Base-by-base conservation (phyloP, 371 early-diverging fungal species). In the Basidiobolus meristosporus region DNA sequence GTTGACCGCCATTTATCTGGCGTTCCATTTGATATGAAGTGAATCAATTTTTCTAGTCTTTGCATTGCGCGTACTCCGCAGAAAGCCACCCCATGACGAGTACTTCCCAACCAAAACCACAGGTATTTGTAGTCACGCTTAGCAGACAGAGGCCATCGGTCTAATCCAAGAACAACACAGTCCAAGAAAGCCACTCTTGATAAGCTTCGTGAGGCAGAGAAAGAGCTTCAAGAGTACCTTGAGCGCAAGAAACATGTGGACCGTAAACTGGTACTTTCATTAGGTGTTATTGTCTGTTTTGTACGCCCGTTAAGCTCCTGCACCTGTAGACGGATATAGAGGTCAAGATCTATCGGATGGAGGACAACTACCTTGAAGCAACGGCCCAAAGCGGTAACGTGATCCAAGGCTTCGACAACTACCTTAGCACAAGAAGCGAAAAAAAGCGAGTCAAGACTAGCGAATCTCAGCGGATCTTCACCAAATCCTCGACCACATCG, bases 301-400 rank as follows among this genome's bases (percentile, higher is more conserved):
- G 5, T 34, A 34, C 34, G 14, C 4, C 14, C 18, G 18, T n/a
- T 34, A 34, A 4, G 7, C 9, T 16, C 34, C 4, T 7, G 18
- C 12, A 7, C 18, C 7, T 34, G 18, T 6, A 34, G 34, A 18
- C 34, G 16, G 18, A 34, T 34, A 18, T 85, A 12, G 86, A 85
- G 52, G 52, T 67, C 22, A 66, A 68, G 36, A 75, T 85, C 40
- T 85, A 82, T 55, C 52, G 65, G 3, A 75, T 78, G 53, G 86
- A 85, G 44, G 76, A 74, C 0, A 70, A 75, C 5, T 85, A 85
- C 45, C 50, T 85, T 31, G 82, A 82, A 51, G 83, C 82, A 36
- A 80, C 86, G 3, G 69, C 65, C 29, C 65, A 63, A n/a, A n/a
- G n/a, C 26, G 86, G 86, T 7, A 85, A 85, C 44, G 76, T 85